Conservation (phyloP, 441 rosid genomes). For the Pelargonium myrrhifolium region DNA sequence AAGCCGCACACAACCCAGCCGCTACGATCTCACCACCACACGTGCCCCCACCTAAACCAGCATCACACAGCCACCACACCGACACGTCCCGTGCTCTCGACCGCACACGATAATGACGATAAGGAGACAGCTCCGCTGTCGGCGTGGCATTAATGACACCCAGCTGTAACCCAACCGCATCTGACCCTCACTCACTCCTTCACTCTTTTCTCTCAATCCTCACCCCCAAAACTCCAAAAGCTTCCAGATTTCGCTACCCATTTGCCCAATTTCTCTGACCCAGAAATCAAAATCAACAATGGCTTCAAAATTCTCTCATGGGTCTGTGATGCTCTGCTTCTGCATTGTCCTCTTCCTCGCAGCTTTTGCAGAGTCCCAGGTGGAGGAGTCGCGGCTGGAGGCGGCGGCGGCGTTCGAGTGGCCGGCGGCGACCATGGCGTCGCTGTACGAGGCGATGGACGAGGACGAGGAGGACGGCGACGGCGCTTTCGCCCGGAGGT, state of each 20-base stretch:
- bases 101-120: neutral
- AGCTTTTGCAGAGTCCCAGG: constrained; percentile 15
- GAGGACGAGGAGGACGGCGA: constrained; percentile 10
- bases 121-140: neutral
- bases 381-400: constrained; percentile 32
- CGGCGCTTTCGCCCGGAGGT: constrained; percentile 39
- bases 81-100: neutral
- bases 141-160: constrained; percentile 29
- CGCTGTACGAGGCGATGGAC: constrained; percentile 29
- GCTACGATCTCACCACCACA: too few relatives aligned
- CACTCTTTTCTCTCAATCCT: neutral
- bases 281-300: neutral
- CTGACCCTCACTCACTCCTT: constrained; percentile 14
- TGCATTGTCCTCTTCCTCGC: neutral
- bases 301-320: neutral
- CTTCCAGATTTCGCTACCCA: too few relatives aligned
- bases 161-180: constrained; percentile 36
- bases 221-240: neutral
- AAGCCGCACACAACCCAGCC: too few relatives aligned
- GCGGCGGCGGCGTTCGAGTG: constrained; percentile 39
- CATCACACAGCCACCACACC: too few relatives aligned
- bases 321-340: neutral
- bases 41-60: too few relatives aligned
- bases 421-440: constrained; percentile 32
- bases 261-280: too few relatives aligned